Evolutionary conservation across 1,139 yeast genomes (phyloP).

Genomic region (Zygoascus hellenicus): DNA sequence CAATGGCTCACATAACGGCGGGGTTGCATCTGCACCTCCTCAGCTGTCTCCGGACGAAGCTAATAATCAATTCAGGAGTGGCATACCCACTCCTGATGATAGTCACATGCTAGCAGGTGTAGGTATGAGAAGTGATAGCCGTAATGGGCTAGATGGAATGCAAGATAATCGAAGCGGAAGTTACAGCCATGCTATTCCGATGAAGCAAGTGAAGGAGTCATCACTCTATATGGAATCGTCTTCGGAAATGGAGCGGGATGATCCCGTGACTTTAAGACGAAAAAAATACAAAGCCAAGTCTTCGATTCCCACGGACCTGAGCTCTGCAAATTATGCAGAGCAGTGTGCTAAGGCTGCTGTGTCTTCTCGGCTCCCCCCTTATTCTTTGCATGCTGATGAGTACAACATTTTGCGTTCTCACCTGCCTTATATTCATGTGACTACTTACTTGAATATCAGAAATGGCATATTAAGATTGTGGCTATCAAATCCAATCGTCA

Average conservation of each 20-base stretch:
- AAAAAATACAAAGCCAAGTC: conserved; percentile 35
- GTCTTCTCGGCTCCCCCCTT: conserved; percentile 39
- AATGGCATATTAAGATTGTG: conserved; percentile 41
- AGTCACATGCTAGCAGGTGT: background rate
- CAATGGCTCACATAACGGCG: background rate
- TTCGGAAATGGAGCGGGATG: conserved; percentile 11
- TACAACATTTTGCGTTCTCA: conserved; percentile 33
- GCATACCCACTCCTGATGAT: background rate
- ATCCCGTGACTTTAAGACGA: conserved; percentile 14
- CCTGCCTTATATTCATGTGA: conserved; percentile 36
- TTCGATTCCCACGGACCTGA: conserved; percentile 37
- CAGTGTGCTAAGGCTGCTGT: conserved; percentile 40
- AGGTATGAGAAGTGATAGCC: no score
- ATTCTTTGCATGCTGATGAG: conserved; percentile 34
- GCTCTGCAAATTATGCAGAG: conserved; percentile 35
- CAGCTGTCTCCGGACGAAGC: conserved; percentile 2
- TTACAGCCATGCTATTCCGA: conserved; percentile 15
- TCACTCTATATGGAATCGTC: conserved; percentile 20
- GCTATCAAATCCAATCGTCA: conserved; percentile 40
- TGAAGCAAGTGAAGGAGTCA: conserved; percentile 14
- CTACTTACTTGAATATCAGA: conserved; percentile 39
- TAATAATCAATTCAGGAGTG: background rate
- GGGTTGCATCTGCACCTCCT: conserved; percentile 1
- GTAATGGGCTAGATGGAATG: no score
- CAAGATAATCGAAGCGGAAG: no score